Evolutionary conservation across 2,329 filamentous ascomycete species (phyloP).

Genomic region (Sclerotinia minor): DNA sequence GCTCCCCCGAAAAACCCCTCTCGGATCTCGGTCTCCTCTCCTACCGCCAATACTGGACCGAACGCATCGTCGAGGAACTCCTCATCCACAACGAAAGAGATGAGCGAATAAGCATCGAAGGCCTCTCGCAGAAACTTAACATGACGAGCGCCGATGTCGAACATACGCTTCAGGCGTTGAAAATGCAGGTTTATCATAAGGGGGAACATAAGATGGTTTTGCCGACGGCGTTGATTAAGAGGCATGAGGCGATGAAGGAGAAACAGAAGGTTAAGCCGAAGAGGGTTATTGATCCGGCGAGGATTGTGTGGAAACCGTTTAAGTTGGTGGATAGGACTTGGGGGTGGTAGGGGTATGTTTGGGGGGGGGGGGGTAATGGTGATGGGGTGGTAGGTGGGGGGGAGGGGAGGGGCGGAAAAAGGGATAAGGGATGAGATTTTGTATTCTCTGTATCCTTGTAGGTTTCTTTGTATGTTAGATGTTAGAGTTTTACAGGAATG

Average conservation of each 20-base stretch:
- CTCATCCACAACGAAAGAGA: constrained; percentile 67
- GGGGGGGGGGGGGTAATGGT: no score
- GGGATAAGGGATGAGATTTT: no score
- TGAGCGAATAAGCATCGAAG: constrained; percentile 79
- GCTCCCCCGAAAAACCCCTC: constrained; percentile 93
- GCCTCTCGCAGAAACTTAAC: constrained; percentile 73
- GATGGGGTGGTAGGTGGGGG: background rate
- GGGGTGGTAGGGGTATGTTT: constrained; percentile 97
- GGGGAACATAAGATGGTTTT: constrained; percentile 96
- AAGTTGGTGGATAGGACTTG: constrained; percentile 86
- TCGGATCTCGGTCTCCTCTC: constrained; percentile 90
- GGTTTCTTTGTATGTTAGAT: no score
- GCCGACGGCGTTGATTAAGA: constrained; percentile 74
- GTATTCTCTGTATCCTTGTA: no score
- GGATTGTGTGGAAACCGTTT: constrained; percentile 92
- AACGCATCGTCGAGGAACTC: constrained; percentile 87
- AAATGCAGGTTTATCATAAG: constrained; percentile 95
- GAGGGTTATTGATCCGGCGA: constrained; percentile 72
- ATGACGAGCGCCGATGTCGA: constrained; percentile 99
- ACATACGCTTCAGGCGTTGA: constrained; percentile 88
- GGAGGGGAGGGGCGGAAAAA: background rate
- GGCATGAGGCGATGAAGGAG: constrained; percentile 65
- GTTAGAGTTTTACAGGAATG: no score
- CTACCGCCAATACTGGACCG: constrained; percentile 97
- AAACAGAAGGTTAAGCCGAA: constrained; percentile 79